Conservation (phyloP, 164 flowering plant species). For the Vitis amurensis region DNA sequence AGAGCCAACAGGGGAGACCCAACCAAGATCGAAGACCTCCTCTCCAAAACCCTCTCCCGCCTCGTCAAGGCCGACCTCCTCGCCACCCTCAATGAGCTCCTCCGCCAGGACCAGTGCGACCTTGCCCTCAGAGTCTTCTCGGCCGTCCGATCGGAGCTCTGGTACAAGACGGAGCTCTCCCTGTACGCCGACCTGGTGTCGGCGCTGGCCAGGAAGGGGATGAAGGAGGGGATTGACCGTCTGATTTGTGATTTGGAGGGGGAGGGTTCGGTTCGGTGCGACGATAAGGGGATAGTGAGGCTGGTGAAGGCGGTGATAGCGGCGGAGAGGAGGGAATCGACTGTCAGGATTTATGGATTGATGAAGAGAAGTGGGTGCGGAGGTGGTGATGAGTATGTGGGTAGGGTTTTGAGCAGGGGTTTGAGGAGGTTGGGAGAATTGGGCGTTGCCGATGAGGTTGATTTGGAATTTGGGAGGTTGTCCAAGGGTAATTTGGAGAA, state of each 20-base stretch:
- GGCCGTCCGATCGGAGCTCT: slow-evolving; percentile 47
- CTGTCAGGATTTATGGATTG: slow-evolving; percentile 60
- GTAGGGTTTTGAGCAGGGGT: slow-evolving; percentile 66
- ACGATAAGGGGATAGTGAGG: slow-evolving; percentile 46
- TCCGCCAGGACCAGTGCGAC: slow-evolving; percentile 67
- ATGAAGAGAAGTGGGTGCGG: slow-evolving; percentile 60
- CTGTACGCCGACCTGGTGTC: slow-evolving; percentile 55
- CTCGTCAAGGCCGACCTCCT: slow-evolving; percentile 79
- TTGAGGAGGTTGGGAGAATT: slow-evolving; percentile 65
- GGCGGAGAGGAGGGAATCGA: slow-evolving; percentile 47
- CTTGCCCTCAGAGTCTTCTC: slow-evolving; percentile 64
- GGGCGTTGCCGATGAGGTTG: slow-evolving; percentile 58
- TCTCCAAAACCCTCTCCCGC: slow-evolving; percentile 50
- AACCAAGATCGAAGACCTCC: slow-evolving; percentile 11
- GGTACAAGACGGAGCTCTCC: slow-evolving; percentile 40
- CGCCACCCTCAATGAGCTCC: slow-evolving; percentile 76
- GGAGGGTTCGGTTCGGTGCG: slow-evolving; percentile 23
- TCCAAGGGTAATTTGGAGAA: slow-evolving; percentile 30
- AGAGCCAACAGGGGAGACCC: slow-evolving; percentile 42
- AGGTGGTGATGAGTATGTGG: slow-evolving; percentile 61
- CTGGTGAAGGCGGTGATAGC: slow-evolving; percentile 57
- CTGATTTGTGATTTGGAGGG: slow-evolving; percentile 50
- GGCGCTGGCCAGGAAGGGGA: slow-evolving; percentile 47
- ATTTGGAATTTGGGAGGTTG: slow-evolving; percentile 32
- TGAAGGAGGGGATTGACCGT: slow-evolving; percentile 59